Conservation (phyloP, 2,329 filamentous ascomycete genomes). For the Beauveria scarabaeidicola region DNA sequence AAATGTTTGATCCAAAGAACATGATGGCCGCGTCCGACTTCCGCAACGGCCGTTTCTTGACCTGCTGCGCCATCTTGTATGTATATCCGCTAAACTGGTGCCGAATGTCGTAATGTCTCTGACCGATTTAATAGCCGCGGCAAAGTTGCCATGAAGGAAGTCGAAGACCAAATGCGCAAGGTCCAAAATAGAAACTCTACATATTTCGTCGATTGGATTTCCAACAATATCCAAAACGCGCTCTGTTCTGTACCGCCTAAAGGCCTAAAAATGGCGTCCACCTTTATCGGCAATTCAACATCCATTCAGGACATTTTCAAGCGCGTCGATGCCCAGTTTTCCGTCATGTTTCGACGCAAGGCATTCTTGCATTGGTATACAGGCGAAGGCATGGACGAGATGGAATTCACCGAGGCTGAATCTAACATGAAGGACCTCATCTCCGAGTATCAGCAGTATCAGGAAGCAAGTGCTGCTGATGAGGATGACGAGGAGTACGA, state of each 20-base stretch:
- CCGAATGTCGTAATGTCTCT: conserved; percentile 27
- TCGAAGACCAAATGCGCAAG: conserved; percentile 99
- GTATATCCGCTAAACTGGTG: background rate
- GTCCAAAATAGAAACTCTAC: conserved; percentile 99
- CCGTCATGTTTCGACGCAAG: conserved; percentile 99
- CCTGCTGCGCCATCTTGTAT: conserved; percentile 91
- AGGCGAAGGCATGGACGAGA: conserved; percentile 99
- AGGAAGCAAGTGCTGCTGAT: conserved; percentile 95
- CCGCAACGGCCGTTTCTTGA: conserved; percentile 98
- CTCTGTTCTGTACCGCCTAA: conserved; percentile 97
- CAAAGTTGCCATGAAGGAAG: conserved; percentile 99
- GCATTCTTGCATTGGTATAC: conserved; percentile 99
- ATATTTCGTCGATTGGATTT: conserved; percentile 99
- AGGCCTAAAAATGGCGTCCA: conserved; percentile 97
- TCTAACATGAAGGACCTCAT: conserved; percentile 99
- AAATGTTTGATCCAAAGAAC: conserved; percentile 99
- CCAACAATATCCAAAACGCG: conserved; percentile 99
- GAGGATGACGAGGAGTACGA: conserved; percentile 89
- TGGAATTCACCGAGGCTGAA: conserved; percentile 99
- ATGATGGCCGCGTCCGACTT: conserved; percentile 99
- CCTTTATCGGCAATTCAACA: conserved; percentile 98
- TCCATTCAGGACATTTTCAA: conserved; percentile 99
- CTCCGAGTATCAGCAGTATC: conserved; percentile 99
- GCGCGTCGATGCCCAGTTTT: conserved; percentile 99
- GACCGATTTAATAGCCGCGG: conserved; percentile 57